Conservation (phyloP, 2,329 filamentous ascomycete genomes). For the Orbilia javanica region DNA sequence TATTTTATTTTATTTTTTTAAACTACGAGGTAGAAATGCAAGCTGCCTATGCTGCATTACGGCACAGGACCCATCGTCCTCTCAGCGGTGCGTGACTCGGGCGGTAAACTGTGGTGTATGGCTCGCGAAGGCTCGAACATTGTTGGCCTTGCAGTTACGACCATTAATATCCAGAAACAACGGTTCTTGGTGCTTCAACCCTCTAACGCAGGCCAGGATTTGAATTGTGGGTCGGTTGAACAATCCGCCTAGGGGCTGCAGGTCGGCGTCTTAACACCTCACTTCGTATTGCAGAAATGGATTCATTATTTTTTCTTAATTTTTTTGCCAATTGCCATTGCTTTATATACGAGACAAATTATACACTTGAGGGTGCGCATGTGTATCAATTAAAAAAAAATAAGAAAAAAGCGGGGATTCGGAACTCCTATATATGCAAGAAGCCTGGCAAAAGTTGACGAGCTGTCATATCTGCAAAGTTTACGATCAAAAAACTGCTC, state of each 20-base stretch:
- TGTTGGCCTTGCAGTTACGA: slow-evolving; percentile 33
- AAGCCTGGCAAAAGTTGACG: slow-evolving; percentile 27
- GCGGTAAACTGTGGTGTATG: slow-evolving; percentile 6
- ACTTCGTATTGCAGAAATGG: slow-evolving; percentile 56
- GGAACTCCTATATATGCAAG: slow-evolving; percentile 53
- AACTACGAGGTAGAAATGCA: slow-evolving; percentile 36
- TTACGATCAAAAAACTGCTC: slow-evolving; percentile 6
- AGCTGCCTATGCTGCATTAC: slow-evolving; percentile 50
- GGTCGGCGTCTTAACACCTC: slow-evolving; percentile 49
- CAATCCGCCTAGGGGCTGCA: slow-evolving; percentile 51
- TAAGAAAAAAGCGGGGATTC: slow-evolving; percentile 26
- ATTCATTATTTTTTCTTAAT: slow-evolving; percentile 24
- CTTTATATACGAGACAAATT: slow-evolving; percentile 22
- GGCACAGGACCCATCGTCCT: slow-evolving; percentile 43
- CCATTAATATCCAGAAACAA: slow-evolving; percentile 22
- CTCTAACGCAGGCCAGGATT: slow-evolving; percentile 39
- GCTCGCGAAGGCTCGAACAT: slow-evolving; percentile 28
- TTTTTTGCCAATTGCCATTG: slow-evolving; percentile 7
- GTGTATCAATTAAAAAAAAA: slow-evolving; percentile 21
- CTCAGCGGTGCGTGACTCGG: slow-evolving; percentile 29
- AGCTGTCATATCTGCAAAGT: slow-evolving; percentile 35
- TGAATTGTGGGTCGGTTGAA: slow-evolving; percentile 55
- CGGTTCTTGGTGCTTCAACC: slow-evolving; percentile 33
- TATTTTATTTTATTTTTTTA: neutral
- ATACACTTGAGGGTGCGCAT: slow-evolving; percentile 15